Evolutionary conservation across 768 basidiomycete species (phyloP), one percentile per base, ranked within the genome.

Genomic region (Chalciporus pseudorubinellus): DNA sequence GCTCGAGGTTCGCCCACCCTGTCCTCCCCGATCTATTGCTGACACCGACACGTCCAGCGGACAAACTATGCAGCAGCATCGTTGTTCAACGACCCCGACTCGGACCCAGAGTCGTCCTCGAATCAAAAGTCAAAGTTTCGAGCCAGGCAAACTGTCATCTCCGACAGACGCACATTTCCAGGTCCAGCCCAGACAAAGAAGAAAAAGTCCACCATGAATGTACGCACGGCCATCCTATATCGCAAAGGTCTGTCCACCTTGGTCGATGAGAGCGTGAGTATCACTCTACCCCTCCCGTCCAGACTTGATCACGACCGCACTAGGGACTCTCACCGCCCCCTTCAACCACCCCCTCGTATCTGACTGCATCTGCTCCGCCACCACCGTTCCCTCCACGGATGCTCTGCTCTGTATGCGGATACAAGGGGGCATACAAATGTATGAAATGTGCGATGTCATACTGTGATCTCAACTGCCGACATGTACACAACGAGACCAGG

Each of bases 331-430:
- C 79, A 16, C 68, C 74, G 50, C 65, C 83, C 44, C 79, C 82
- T 3, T 50, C 79, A 4, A 68, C 71, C 34, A 72, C 77, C 13
- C 81, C 89, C 6, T 84, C 81, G 16, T 93, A 94, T 72, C 66
- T 92, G 52, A 89, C 84, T 18, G 87, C 85, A 13, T 73, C 69
- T 26, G 78, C 84, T 1, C 79, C 84, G 2, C 75, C 82, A 1
- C 72, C 88, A 0, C 67, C 65, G 1, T 80, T 84, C 51, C 89
- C 91, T 6, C 79, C 85, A 8, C 82, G 89, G 38, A 70, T 82
- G 57, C 62, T 93, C 13, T 94, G 92, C 63, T 83, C 89, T n/a
- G 87, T 92, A 21, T 93, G 92, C 59, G 89, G 92, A 3, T 92
- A 89, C 66, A 87, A 81, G 80, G 90, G 88, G 6, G 74, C 74